These are phyloP conservation scores for Leucosporidium creatinivorum DNA, from an alignment of 768 basidiomycete genomes.

Conservation along the genomic window DNA sequence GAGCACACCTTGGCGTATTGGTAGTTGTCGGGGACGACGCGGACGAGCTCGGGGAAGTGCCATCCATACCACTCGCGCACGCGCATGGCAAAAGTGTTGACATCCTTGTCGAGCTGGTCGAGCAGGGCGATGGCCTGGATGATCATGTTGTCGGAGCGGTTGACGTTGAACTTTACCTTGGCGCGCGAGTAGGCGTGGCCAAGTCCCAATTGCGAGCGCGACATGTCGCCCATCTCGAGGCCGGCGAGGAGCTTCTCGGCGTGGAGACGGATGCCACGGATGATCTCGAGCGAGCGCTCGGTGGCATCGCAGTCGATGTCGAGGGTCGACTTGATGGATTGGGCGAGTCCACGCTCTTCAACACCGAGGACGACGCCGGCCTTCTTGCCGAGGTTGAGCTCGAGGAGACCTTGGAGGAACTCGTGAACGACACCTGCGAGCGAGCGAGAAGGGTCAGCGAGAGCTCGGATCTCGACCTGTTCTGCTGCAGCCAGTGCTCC, in stretches of 20 bases:
- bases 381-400: slow-evolving; percentile 68
- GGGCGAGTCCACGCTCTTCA: slow-evolving; percentile 64
- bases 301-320: slow-evolving; percentile 71
- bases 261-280: slow-evolving; percentile 87
- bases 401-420: slow-evolving; percentile 70
- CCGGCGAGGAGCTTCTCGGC: slow-evolving; percentile 82
- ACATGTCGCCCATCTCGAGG: slow-evolving; percentile 77
- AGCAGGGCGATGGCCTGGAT: slow-evolving; percentile 97
- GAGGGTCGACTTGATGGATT: slow-evolving; percentile 65
- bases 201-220: slow-evolving; percentile 88
- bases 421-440: slow-evolving; percentile 71
- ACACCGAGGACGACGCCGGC: slow-evolving; percentile 67
- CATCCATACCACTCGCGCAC: slow-evolving; percentile 99
- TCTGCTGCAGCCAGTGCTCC: too few relatives aligned
- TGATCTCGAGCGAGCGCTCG: slow-evolving; percentile 70
- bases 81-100: slow-evolving; percentile 97
- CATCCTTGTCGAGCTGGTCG: slow-evolving; percentile 98
- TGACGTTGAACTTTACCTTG: slow-evolving; percentile 96
- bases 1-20: slow-evolving; percentile 79
- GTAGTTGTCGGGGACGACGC: slow-evolving; percentile 86
- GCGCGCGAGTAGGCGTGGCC: slow-evolving; percentile 96
- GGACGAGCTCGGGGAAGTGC: slow-evolving; percentile 95
- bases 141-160: slow-evolving; percentile 79
- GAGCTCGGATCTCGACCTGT: too few relatives aligned
- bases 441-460: neutral